These are phyloP conservation scores for Rosa lucieae DNA, from an alignment of 306 rosid genomes.

Conservation along the genomic window DNA sequence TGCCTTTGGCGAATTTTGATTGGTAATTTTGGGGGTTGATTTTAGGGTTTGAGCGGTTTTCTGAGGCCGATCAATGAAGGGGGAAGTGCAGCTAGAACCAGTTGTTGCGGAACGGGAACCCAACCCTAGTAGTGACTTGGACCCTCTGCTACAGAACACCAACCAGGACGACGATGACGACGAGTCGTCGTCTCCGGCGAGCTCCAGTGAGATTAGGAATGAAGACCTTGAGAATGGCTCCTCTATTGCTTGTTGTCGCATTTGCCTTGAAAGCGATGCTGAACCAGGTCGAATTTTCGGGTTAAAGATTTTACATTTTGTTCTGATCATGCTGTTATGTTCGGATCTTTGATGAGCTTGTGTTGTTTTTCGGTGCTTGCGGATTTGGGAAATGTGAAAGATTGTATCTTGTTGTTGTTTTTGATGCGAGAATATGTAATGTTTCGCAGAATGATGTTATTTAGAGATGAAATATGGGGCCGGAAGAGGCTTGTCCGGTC, in stretches of 20 bases:
- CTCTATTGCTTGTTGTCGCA: slow-evolving; percentile 78
- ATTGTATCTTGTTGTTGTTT: not conserved
- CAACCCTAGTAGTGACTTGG: slow-evolving; percentile 72
- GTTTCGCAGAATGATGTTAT: not conserved
- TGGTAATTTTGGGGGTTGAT: slow-evolving; percentile 22
- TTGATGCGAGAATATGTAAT: not conserved
- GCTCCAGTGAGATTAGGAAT: slow-evolving; percentile 67
- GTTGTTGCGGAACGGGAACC: slow-evolving; percentile 41
- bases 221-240: slow-evolving; percentile 80
- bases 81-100: slow-evolving; percentile 88
- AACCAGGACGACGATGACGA: slow-evolving; percentile 42
- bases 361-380: not conserved
- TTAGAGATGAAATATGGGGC: too few species aligned
- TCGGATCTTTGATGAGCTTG: too few species aligned
- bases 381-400: not conserved
- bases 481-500: too few species aligned
- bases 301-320: not conserved
- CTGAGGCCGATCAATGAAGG: slow-evolving; percentile 52
- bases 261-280: slow-evolving; percentile 89
- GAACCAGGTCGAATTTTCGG: slow-evolving; percentile 60
- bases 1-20: not conserved
- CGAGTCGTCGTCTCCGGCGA: slow-evolving; percentile 40
- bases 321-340: not conserved
- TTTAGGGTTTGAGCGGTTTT: slow-evolving; percentile 37
- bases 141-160: slow-evolving; percentile 60